These are phyloP conservation scores for Coemansia sp. DNA, from an alignment of 192 early-diverging fungal genomes.

Conservation along the genomic window DNA sequence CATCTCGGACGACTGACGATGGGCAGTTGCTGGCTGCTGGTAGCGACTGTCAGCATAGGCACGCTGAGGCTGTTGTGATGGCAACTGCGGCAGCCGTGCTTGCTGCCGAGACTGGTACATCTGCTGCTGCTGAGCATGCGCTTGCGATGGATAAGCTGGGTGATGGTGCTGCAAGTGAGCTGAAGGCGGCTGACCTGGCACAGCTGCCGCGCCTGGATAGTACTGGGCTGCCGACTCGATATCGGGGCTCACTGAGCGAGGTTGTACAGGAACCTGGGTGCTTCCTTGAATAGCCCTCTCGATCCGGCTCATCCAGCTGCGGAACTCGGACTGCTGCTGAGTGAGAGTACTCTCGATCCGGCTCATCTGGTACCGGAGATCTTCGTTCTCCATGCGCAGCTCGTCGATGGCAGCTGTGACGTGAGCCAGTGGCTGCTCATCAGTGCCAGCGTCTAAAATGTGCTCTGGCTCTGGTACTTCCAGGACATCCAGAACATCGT, in stretches of 20 bases:
- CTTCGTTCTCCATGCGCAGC: slow-evolving; percentile 47
- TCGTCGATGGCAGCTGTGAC: slow-evolving; percentile 13
- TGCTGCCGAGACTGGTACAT: not conserved
- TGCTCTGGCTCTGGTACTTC: not conserved
- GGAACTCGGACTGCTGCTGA: slow-evolving; percentile 44
- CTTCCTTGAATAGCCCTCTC: slow-evolving; percentile 27
- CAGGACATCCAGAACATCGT: not conserved
- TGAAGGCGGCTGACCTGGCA: not conserved
- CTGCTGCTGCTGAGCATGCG: not conserved
- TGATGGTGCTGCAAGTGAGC: not conserved
- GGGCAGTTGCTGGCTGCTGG: slow-evolving; percentile 1
- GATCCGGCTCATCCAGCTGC: slow-evolving; percentile 44
- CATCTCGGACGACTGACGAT: slow-evolving; percentile 1
- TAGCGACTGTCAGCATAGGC: slow-evolving; percentile 10
- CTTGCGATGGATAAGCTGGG: not conserved
- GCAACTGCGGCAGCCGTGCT: slow-evolving; percentile 7
- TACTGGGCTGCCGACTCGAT: slow-evolving; percentile 4
- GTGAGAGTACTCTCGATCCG: slow-evolving; percentile 37
- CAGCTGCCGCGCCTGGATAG: slow-evolving; percentile 5
- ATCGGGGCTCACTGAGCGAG: slow-evolving; percentile 6
- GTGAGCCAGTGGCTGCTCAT: not conserved
- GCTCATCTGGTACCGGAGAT: slow-evolving; percentile 36
- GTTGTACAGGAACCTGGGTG: not conserved
- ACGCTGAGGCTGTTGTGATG: slow-evolving; percentile 7
- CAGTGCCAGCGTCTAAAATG: not conserved